phyloP scores from a whole-genome alignment of 2,329 filamentous ascomycete genomes.

The Basipetospora chlamydospora region DNA sequence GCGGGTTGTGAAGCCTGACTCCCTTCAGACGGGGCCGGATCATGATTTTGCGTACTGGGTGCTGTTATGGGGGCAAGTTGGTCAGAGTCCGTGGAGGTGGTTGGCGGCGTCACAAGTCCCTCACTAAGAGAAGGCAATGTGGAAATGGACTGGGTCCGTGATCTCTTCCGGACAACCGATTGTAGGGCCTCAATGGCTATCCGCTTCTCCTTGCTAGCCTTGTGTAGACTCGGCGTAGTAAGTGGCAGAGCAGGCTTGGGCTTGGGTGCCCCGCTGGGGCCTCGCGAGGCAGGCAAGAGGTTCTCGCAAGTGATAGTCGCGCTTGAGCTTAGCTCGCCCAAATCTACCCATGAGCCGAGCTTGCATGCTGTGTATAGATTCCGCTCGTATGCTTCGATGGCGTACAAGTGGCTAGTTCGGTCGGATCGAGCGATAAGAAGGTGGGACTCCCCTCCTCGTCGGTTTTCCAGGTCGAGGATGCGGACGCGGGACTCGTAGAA shows the following conservation, averaged over 20 bases:
- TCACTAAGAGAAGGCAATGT: conserved; percentile 10
- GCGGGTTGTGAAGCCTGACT: neutral
- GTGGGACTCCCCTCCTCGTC: conserved; percentile 36
- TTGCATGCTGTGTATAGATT: conserved; percentile 54
- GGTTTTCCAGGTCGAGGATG: conserved; percentile 47
- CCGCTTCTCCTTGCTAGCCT: conserved; percentile 37
- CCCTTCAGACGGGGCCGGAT: neutral
- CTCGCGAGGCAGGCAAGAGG: conserved; percentile 7
- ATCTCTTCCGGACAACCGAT: conserved; percentile 40
- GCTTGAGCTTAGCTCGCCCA: conserved; percentile 34
- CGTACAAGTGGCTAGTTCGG: conserved; percentile 38
- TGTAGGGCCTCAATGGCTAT: conserved; percentile 50
- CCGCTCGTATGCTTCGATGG: conserved; percentile 48
- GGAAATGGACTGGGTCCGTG: conserved; percentile 28
- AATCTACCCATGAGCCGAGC: conserved; percentile 50
- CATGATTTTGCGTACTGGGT: neutral
- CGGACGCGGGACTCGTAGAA: conserved; percentile 48
- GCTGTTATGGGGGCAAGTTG: too few relatives aligned
- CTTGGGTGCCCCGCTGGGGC: conserved; percentile 7
- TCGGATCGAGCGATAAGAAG: conserved; percentile 49
- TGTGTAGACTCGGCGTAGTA: conserved; percentile 31
- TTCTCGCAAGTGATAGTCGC: conserved; percentile 22
- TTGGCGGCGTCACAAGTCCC: neutral
- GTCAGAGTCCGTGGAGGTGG: neutral
- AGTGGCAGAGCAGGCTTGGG: conserved; percentile 12